Evolutionary conservation across 352 stramenopile genomes (phyloP), one percentile per base, ranked within the genome.

Genomic region (Pythium rishiriense): DNA sequence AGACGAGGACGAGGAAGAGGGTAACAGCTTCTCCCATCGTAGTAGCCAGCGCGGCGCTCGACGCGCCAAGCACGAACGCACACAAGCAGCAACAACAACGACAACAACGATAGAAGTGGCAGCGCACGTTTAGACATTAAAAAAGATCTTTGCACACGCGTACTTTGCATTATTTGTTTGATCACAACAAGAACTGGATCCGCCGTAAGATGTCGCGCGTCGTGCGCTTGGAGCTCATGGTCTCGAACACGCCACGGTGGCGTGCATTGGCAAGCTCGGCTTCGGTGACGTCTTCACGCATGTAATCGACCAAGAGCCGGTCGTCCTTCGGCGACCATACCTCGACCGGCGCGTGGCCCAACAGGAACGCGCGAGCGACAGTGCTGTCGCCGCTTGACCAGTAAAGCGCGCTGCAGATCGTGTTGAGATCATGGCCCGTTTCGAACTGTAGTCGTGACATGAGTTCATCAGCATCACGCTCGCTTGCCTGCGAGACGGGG

Each of bases 141-240:
- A 35, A 45, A 48, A 43, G n/a, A n/a, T n/a, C 25, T 29, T 56
- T 60, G 55, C 19, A 33, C 41, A 25, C 15, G 11, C 25, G 29
- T 39, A 43, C 6, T 21, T 52, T 37, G 6, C 6, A 14, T 19
- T 47, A 46, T 48, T 29, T 54, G n/a, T n/a, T n/a, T n/a, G n/a
- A n/a, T 72, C 42, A 98, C 88, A 78, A 57, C 68, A 90, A 73
- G 62, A 86, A 88, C 29, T 70, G 62, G 58, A 88, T 75, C 56
- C 81, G 79, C 48, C 70, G 66, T 58, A 81, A 45, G 58, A 90
- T 85, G 35, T 83, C 74, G 37, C 70, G 67, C 14, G 51, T 49
- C 26, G 66, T 69, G 21, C 76, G 78, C 22, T 50, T 43, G 17
- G 73, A 66, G 47, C 58, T 69, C 79, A 90, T 86, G 9, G 29